Evolutionary conservation across 106 monocot genomes (phyloP).

Genomic region (Dendrobium catenatum): DNA sequence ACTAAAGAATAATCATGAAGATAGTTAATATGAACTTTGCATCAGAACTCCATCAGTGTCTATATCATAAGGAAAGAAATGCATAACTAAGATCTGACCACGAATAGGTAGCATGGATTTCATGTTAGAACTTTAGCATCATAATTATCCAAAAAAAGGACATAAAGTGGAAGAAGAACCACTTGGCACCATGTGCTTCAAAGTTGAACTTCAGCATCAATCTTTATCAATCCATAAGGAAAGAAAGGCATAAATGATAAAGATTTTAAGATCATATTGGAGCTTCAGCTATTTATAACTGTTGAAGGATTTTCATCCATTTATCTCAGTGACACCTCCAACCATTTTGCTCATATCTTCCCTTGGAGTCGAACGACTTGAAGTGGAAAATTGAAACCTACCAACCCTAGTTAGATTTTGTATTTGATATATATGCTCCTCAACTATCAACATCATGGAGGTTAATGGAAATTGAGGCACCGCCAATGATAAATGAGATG

Average conservation of each 20-base stretch:
- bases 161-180: background rate
- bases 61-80: background rate
- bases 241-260: background rate
- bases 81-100: background rate
- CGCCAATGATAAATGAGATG: background rate
- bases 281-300: conserved; percentile 14
- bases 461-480: background rate
- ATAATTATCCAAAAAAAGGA: background rate
- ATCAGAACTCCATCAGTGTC: background rate
- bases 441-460: background rate
- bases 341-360: conserved; percentile 32
- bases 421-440: background rate
- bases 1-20: conserved; percentile 1
- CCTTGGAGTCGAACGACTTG: conserved; percentile 38
- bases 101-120: background rate
- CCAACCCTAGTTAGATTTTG: conserved; percentile 32
- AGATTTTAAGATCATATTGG: background rate
- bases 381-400: conserved; percentile 26
- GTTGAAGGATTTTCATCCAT: conserved; percentile 14
- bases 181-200: background rate
- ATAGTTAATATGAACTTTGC: background rate
- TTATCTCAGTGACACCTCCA: conserved; percentile 31
- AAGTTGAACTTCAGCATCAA: conserved; percentile 3
- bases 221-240: background rate
- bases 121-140: background rate